These are phyloP conservation scores for Starmerella potacharoeniae DNA, from an alignment of 805 yeast species.

Conservation along the genomic window DNA sequence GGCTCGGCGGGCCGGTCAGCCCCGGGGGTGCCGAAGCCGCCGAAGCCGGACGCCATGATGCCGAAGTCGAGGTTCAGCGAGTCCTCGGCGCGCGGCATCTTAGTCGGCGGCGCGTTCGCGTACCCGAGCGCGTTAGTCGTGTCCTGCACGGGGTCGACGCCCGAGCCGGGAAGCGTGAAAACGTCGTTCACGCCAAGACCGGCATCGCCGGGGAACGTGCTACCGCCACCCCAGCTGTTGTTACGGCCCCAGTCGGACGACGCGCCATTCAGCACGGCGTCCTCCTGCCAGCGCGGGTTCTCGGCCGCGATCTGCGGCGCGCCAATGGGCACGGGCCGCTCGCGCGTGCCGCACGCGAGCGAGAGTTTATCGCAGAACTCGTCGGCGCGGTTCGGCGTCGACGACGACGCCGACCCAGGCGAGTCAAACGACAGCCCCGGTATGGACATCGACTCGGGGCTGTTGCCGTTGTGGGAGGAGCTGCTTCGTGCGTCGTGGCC, in stretches of 20 bases:
- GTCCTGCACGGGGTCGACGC: neutral
- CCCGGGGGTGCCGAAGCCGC: slow-evolving; percentile 6
- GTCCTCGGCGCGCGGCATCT: neutral
- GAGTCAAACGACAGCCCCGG: slow-evolving; percentile 14
- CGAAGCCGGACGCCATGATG: slow-evolving; percentile 12
- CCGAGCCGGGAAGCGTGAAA: neutral
- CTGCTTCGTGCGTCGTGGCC: neutral
- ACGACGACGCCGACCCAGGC: slow-evolving; percentile 6
- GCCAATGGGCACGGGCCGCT: slow-evolving; percentile 36
- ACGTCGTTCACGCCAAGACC: neutral
- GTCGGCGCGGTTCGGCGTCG: slow-evolving; percentile 28
- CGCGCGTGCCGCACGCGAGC: slow-evolving; percentile 72
- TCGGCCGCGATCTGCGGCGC: slow-evolving; percentile 21
- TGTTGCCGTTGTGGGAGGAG: neutral
- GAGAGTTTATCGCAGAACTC: slow-evolving; percentile 68
- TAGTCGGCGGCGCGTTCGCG: neutral
- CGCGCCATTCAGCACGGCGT: slow-evolving; percentile 3
- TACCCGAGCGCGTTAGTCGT: neutral
- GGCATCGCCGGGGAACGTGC: neutral
- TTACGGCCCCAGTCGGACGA: slow-evolving; percentile 9
- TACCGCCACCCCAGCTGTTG: slow-evolving; percentile 5
- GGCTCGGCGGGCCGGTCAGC: neutral
- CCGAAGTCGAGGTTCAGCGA: slow-evolving; percentile 17
- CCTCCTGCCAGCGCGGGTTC: slow-evolving; percentile 17
- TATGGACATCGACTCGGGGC: slow-evolving; percentile 3